phyloP scores from a whole-genome alignment of 805 yeast species.

The Candida ovalis region DNA sequence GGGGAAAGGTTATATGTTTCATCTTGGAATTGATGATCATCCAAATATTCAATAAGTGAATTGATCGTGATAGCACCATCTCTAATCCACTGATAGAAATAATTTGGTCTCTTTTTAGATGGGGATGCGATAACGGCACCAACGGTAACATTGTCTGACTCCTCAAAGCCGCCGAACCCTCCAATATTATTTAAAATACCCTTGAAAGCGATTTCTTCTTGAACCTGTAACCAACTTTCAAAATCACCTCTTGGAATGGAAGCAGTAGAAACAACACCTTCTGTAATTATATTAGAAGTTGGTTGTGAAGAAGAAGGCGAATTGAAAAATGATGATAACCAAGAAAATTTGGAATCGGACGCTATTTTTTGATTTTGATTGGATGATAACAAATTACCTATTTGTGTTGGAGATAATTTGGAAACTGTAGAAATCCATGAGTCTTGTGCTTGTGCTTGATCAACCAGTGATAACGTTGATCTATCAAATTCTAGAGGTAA shows the following conservation, averaged over 20 bases:
- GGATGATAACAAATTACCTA: constrained; percentile 1
- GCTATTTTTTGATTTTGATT: background rate
- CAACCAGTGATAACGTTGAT: background rate
- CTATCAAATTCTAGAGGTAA: constrained; percentile 3
- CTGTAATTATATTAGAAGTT: constrained; percentile 9
- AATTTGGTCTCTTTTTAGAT: constrained; percentile 65
- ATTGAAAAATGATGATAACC: constrained; percentile 5
- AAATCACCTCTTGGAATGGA: constrained; percentile 35
- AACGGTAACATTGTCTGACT: constrained; percentile 37
- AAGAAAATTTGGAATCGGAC: background rate
- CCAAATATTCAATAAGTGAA: constrained; percentile 54
- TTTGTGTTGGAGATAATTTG: constrained; percentile 10
- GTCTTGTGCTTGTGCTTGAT: background rate
- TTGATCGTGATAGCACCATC: constrained; percentile 82
- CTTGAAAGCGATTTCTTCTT: constrained; percentile 39
- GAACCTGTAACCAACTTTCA: constrained; percentile 46
- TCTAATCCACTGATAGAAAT: constrained; percentile 86
- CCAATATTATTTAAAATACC: constrained; percentile 55
- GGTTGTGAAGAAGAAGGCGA: constrained; percentile 1
- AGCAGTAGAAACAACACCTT: constrained; percentile 18
- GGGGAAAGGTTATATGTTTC: constrained; percentile 14
- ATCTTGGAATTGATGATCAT: constrained; percentile 35
- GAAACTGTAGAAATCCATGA: constrained; percentile 9
- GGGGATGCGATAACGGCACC: constrained; percentile 90
- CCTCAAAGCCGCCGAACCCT: constrained; percentile 35